A percentile compares a stretch with the other conserved stretches of the same genome.
phyloP scores from a whole-genome alignment of 345 rosid species.

The Raphanus raphanistrum region DNA sequence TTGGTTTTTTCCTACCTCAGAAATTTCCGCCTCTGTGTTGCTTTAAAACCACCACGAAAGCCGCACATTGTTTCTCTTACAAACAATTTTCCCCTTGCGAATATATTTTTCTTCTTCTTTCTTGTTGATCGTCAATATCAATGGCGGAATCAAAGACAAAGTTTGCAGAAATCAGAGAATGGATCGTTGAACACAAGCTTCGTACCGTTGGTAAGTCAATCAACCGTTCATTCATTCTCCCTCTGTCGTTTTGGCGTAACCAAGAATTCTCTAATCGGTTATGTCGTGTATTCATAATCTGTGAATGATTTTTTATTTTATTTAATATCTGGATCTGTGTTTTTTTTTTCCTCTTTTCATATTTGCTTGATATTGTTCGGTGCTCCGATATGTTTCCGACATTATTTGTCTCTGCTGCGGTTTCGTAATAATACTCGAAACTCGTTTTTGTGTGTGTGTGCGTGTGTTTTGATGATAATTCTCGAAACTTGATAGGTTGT shows the following conservation, averaged over 20 bases:
- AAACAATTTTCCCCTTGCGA: neutral
- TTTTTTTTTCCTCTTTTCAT: neutral
- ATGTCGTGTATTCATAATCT: too few species aligned
- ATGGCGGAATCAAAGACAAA: slow-evolving; percentile 75
- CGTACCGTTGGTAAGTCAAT: slow-evolving; percentile 72
- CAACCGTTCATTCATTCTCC: neutral
- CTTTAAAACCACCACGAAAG: slow-evolving; percentile 21
- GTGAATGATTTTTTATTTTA: too few species aligned
- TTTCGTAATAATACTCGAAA: neutral
- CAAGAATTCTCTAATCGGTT: neutral
- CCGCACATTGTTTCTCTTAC: neutral
- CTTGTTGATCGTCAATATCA: neutral
- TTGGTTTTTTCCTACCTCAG: slow-evolving; percentile 23
- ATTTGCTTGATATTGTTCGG: neutral
- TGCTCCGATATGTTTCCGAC: neutral
- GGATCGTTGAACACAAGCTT: slow-evolving; percentile 90
- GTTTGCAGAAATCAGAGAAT: slow-evolving; percentile 64
- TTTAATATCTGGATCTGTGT: neutral
- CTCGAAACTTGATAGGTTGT: slow-evolving; percentile 46
- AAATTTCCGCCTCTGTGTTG: slow-evolving; percentile 1
- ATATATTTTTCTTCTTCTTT: neutral
- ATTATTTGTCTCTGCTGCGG: neutral
- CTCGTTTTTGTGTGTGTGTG: neutral
- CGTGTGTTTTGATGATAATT: neutral
- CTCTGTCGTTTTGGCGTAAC: slow-evolving; percentile 1